Percentiles rank a stretch among this genome's conserved stretches.
These are phyloP conservation scores for Coniferiporia sulphurascens DNA, from an alignment of 1,284 basidiomycete species.

Conservation along the genomic window DNA sequence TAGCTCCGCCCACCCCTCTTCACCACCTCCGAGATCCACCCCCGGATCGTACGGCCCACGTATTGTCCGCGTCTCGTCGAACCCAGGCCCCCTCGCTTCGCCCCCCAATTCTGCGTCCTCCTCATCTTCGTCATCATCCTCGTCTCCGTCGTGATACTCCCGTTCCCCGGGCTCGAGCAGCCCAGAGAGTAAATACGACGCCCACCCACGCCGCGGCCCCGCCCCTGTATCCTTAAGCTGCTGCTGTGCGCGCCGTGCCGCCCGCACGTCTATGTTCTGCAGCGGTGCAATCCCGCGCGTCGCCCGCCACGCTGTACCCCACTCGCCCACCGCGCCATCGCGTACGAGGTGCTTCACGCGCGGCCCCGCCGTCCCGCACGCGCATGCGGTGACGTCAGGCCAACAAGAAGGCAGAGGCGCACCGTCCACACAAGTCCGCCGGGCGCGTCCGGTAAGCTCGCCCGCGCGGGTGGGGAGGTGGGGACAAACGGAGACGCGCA, in stretches of 20 bases:
- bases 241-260: slow-evolving; percentile 7
- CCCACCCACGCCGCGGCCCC: slow-evolving; percentile 41
- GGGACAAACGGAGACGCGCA: slow-evolving; percentile 24
- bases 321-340: slow-evolving; percentile 56
- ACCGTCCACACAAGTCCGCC: slow-evolving; percentile 88
- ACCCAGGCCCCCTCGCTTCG: slow-evolving; percentile 24
- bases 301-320: slow-evolving; percentile 64
- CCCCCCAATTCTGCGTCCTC: slow-evolving; percentile 6
- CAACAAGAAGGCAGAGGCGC: slow-evolving; percentile 74
- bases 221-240: slow-evolving; percentile 10
- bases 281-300: slow-evolving; percentile 54
- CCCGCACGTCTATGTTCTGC: slow-evolving; percentile 31
- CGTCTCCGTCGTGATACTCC: slow-evolving; percentile 55
- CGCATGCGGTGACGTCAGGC: slow-evolving; percentile 47
- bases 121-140: slow-evolving; percentile 29
- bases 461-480: not conserved
- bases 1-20: slow-evolving; percentile 60
- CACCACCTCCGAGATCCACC: slow-evolving; percentile 52
- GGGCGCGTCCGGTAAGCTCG: not conserved
- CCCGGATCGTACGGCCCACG: slow-evolving; percentile 42
- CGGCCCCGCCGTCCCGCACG: slow-evolving; percentile 43
- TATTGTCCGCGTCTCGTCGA: slow-evolving; percentile 35
- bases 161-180: slow-evolving; percentile 45
- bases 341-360: slow-evolving; percentile 49
- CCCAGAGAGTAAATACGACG: slow-evolving; percentile 47